Evolutionary conservation across 140 eudicot species (phyloP).

Genomic region (Senecio squalidus): DNA sequence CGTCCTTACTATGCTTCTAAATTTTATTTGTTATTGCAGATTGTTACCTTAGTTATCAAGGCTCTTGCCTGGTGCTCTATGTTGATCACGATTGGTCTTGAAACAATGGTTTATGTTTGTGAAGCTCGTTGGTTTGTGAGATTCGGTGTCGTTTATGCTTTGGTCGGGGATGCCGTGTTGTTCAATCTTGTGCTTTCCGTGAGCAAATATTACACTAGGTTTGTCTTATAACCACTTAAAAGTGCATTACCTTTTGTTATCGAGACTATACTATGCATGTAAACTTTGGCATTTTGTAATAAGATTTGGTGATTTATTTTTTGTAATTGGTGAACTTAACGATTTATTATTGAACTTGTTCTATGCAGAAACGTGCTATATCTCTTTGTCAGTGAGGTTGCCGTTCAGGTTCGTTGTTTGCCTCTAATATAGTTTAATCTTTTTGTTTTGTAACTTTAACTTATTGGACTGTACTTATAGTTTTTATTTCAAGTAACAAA

Average conservation of each 20-base stretch:
- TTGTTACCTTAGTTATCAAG: conserved; percentile 61
- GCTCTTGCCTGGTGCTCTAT: conserved; percentile 79
- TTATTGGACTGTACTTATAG: background rate
- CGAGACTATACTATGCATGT: conserved; percentile 10
- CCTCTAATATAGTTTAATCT: background rate
- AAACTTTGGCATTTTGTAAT: conserved; percentile 6
- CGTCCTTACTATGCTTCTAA: background rate
- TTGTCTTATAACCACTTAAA: conserved; percentile 18
- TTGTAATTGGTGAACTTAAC: background rate
- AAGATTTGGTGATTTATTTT: no score
- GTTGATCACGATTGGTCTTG: conserved; percentile 62
- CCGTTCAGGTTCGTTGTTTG: conserved; percentile 58
- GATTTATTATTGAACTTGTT: conserved; percentile 13
- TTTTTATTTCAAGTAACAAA: background rate
- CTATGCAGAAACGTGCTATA: conserved; percentile 56
- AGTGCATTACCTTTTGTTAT: background rate
- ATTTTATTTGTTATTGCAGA: conserved; percentile 34
- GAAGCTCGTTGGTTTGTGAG: conserved; percentile 88
- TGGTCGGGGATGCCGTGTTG: conserved; percentile 77
- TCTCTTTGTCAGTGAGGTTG: conserved; percentile 55
- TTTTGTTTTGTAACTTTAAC: background rate
- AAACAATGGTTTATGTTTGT: conserved; percentile 65
- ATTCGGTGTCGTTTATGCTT: conserved; percentile 60
- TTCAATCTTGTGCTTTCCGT: conserved; percentile 58
- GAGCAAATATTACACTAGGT: conserved; percentile 53